These are phyloP conservation scores for Penicillium steckii DNA, from an alignment of 495 filamentous ascomycete genomes.

Conservation along the genomic window DNA sequence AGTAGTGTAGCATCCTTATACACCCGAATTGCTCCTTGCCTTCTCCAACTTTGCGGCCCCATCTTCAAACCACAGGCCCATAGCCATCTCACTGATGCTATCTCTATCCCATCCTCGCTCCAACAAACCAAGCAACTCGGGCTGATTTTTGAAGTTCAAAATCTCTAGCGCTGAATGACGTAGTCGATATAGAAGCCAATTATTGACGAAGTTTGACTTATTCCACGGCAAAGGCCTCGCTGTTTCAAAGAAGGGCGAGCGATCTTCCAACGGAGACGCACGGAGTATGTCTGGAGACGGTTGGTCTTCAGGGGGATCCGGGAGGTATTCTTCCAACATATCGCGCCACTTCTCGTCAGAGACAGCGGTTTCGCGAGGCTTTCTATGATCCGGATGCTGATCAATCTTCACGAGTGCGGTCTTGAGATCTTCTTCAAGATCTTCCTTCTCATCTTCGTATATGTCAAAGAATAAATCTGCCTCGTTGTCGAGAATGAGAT, in stretches of 20 bases:
- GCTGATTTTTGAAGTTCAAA: constrained; percentile 20
- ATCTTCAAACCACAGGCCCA: constrained; percentile 27
- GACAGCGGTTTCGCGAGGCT: background rate
- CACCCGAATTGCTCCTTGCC: background rate
- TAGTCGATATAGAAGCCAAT: constrained; percentile 34
- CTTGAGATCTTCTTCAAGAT: constrained; percentile 20
- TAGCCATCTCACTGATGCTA: constrained; percentile 25
- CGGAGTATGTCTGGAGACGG: constrained; percentile 11
- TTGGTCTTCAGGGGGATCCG: background rate
- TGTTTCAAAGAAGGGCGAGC: constrained; percentile 15
- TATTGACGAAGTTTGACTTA: constrained; percentile 23
- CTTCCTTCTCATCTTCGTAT: constrained; percentile 16
- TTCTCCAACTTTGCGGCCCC: constrained; percentile 5
- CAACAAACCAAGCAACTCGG: constrained; percentile 13
- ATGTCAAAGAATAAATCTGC: constrained; percentile 23
- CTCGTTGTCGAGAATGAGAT: constrained; percentile 20
- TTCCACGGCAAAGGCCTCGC: constrained; percentile 2
- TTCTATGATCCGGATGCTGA: constrained; percentile 5
- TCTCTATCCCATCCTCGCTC: constrained; percentile 20
- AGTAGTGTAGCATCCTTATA: background rate
- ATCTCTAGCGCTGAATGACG: constrained; percentile 30
- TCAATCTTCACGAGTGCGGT: constrained; percentile 8
- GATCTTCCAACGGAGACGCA: constrained; percentile 11
- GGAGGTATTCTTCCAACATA: background rate
- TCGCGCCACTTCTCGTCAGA: constrained; percentile 2